Evolutionary conservation across 345 rosid species (phyloP), one percentile per base, ranked within the genome.

Genomic region (Eucalyptus erythrocorys): DNA sequence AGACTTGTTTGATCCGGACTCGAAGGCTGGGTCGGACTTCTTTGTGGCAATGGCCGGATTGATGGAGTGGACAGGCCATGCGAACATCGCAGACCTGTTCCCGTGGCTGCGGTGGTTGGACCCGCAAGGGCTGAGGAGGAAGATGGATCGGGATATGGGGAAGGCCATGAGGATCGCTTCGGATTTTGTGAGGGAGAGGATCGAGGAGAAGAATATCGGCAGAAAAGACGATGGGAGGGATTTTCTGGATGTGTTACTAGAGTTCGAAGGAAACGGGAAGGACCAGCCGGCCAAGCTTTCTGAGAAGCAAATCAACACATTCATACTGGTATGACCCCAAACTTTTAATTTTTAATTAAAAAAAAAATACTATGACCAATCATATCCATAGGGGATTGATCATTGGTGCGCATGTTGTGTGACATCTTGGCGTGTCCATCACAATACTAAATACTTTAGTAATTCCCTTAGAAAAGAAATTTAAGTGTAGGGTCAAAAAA

Each of bases 171-270:
- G 89, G 48, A 93, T 94, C 7, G 92, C 94, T 11, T 90, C 92
- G 0, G 88, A 82, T 87, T 91, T 93, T 64, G 95, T 94, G 37
- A 93, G 76, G 43, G 92, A 93, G 51, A 91, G 93, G 40, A 11
- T 93, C 34, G 90, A 90, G 85, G 90, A 90, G 48, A 88, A 47
- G 51, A 87, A 87, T 14, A 22, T 11, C 13, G 68, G 45, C 34
- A 88, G 34, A 42, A 89, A 68, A 66, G 50, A 48, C 21, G 55
- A 59, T 61, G 32, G 49, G 19, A 86, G 85, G 82, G 95, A 94
- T 87, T 94, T 95, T 88, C 88, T 95, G 89, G 94, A 93, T 87
- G 91, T 95, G 86, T 50, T 95, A 93, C 88, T 95, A n/a, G 93
- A 92, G 82, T 94, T 90, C 87, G 71, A 91, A 90, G 95, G 95